Percentiles rank a stretch among this genome's conserved stretches.
Conservation (phyloP, 2,329 filamentous ascomycete species). For the Setomelanomma holmii region DNA sequence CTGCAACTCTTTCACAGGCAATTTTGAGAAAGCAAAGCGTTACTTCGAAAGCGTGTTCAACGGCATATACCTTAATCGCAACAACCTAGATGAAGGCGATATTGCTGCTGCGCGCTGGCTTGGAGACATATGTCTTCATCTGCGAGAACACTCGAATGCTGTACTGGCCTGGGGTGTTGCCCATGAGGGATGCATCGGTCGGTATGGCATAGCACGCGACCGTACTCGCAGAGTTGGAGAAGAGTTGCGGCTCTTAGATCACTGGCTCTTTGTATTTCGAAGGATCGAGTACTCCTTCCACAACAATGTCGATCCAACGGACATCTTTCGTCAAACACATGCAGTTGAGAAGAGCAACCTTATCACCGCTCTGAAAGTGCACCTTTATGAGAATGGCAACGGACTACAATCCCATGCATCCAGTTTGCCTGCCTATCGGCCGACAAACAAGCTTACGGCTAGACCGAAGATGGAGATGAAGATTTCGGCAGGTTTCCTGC, state of each 20-base stretch:
- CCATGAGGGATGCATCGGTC: conserved; percentile 29
- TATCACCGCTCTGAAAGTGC: conserved; percentile 15
- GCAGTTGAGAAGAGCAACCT: conserved; percentile 30
- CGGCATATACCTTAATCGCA: conserved; percentile 25
- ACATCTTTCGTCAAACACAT: conserved; percentile 31
- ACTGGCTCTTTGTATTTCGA: conserved; percentile 23
- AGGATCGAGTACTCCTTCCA: conserved; percentile 23
- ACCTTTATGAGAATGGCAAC: conserved; percentile 6
- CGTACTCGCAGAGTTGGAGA: conserved; percentile 21
- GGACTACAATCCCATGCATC: neutral
- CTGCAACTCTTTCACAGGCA: conserved; percentile 32
- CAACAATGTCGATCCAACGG: conserved; percentile 29
- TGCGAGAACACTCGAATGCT: conserved; percentile 36
- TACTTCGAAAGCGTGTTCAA: conserved; percentile 38
- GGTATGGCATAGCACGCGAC: conserved; percentile 21
- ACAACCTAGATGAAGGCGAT: conserved; percentile 38
- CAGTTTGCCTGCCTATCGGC: conserved; percentile 2
- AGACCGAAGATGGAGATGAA: conserved; percentile 15
- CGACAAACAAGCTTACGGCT: neutral
- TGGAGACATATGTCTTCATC: conserved; percentile 40
- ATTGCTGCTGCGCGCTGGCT: conserved; percentile 44
- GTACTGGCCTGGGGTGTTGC: conserved; percentile 39
- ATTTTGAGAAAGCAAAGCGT: conserved; percentile 37
- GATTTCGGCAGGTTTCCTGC: conserved; percentile 28
- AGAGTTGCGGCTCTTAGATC: conserved; percentile 32